Evolutionary conservation across 2,329 filamentous ascomycete genomes (phyloP).

Genomic region (Calonectria hawksworthii): DNA sequence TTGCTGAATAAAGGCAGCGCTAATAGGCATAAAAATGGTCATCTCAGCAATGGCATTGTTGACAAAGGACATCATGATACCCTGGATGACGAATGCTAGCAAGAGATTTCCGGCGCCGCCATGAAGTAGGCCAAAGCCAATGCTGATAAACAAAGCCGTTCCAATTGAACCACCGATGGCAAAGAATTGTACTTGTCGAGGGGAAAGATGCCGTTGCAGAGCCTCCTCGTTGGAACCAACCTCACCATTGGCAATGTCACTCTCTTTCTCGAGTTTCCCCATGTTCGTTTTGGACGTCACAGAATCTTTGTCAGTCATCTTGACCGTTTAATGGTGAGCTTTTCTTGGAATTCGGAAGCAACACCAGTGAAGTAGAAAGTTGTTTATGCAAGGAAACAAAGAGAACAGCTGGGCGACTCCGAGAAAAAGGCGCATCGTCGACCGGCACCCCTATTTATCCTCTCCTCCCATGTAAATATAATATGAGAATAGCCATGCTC

Average conservation of each 20-base stretch:
- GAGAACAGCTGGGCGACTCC: neutral
- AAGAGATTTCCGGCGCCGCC: slow-evolving; percentile 22
- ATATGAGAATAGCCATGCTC: neutral
- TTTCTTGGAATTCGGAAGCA: neutral
- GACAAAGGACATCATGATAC: slow-evolving; percentile 12
- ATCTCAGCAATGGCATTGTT: slow-evolving; percentile 56
- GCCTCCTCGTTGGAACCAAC: neutral
- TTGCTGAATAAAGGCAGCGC: slow-evolving; percentile 60
- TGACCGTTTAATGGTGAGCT: neutral
- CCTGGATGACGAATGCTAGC: slow-evolving; percentile 2
- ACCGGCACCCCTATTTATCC: neutral
- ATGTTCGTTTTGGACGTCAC: neutral
- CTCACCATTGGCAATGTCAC: neutral
- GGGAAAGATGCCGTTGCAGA: neutral
- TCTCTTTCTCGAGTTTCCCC: neutral
- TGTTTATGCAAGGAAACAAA: neutral
- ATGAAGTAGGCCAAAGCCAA: slow-evolving; percentile 15
- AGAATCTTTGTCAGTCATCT: neutral
- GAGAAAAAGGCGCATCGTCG: too few species aligned
- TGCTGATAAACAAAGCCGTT: slow-evolving; percentile 24
- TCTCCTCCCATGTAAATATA: neutral
- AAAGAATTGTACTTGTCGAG: slow-evolving; percentile 24
- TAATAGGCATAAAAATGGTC: slow-evolving; percentile 63
- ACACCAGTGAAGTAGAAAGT: neutral
- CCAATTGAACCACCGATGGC: slow-evolving; percentile 24